Conservation (phyloP, 768 basidiomycete species). For the Rhizopogon salebrosus region DNA sequence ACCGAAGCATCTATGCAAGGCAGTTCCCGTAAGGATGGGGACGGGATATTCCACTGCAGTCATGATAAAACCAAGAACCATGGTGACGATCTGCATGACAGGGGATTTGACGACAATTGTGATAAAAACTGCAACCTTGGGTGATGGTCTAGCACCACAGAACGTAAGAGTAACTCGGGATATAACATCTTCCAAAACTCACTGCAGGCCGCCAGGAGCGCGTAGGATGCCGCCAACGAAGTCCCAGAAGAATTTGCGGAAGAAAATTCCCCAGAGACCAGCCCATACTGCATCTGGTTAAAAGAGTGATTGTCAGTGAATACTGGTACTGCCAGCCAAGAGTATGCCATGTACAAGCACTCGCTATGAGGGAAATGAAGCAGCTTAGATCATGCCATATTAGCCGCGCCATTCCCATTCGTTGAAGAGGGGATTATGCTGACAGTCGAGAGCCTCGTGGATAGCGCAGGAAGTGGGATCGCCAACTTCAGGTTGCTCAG, state of each 20-base stretch:
- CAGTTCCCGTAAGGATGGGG: slow-evolving; percentile 47
- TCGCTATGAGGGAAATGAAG: slow-evolving; percentile 60
- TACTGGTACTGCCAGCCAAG: neutral
- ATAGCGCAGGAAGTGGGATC: slow-evolving; percentile 1
- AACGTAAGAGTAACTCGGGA: neutral
- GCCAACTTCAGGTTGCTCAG: slow-evolving; percentile 9
- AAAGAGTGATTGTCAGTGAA: slow-evolving; percentile 4
- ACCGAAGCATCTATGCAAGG: slow-evolving; percentile 61
- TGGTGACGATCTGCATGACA: slow-evolving; percentile 62
- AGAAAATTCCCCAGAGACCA: slow-evolving; percentile 72
- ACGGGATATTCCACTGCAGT: slow-evolving; percentile 70
- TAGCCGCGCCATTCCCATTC: slow-evolving; percentile 77
- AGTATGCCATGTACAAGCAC: slow-evolving; percentile 55
- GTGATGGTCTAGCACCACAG: slow-evolving; percentile 44
- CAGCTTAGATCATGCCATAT: slow-evolving; percentile 79
- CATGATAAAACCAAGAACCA: slow-evolving; percentile 54
- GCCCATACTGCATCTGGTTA: slow-evolving; percentile 75
- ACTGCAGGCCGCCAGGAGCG: slow-evolving; percentile 78
- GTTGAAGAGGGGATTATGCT: slow-evolving; percentile 3
- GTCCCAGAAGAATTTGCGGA: slow-evolving; percentile 96
- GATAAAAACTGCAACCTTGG: slow-evolving; percentile 58
- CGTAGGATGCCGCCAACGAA: slow-evolving; percentile 76
- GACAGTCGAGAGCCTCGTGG: too few relatives aligned
- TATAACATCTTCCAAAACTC: slow-evolving; percentile 24
- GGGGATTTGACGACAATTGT: slow-evolving; percentile 73